A percentile compares a stretch with the other conserved stretches of the same genome.
Evolutionary conservation across 768 basidiomycete species (phyloP).

Genomic region (Boletus barrowsii): DNA sequence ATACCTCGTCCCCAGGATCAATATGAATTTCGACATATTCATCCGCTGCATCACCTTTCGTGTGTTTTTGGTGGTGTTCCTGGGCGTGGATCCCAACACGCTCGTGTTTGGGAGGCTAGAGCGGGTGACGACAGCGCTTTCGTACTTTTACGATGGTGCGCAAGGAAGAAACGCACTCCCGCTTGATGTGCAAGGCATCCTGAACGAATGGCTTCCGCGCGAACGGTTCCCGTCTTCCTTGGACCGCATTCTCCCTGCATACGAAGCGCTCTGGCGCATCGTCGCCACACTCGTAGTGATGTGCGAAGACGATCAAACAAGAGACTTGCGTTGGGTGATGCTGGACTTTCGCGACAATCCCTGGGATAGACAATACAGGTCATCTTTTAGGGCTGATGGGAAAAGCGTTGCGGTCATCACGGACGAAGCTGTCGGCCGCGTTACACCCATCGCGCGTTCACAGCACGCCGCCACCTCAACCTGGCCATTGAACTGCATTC

Average conservation of each 20-base stretch:
- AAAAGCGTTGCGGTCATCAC: slow-evolving; percentile 22
- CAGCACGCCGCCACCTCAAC: background rate
- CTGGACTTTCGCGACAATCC: slow-evolving; percentile 36
- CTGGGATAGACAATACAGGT: slow-evolving; percentile 21
- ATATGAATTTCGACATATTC: slow-evolving; percentile 36
- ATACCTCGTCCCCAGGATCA: slow-evolving; percentile 10
- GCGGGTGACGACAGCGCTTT: slow-evolving; percentile 41
- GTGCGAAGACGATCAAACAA: slow-evolving; percentile 25
- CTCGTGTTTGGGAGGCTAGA: slow-evolving; percentile 29
- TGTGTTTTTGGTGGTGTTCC: slow-evolving; percentile 40
- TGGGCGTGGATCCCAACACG: slow-evolving; percentile 31
- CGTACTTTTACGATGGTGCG: slow-evolving; percentile 40
- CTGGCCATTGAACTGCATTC: slow-evolving; percentile 17
- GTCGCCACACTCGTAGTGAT: slow-evolving; percentile 44
- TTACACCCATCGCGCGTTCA: slow-evolving; percentile 19
- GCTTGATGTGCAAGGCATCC: slow-evolving; percentile 31
- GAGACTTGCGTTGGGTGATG: slow-evolving; percentile 30
- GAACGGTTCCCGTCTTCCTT: slow-evolving; percentile 32
- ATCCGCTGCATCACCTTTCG: slow-evolving; percentile 45
- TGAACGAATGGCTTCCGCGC: slow-evolving; percentile 41
- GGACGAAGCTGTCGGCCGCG: slow-evolving; percentile 12
- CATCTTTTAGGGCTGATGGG: background rate
- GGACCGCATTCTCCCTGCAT: slow-evolving; percentile 54
- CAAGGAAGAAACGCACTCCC: slow-evolving; percentile 26
- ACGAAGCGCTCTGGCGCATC: slow-evolving; percentile 64